phyloP scores from a whole-genome alignment of 2,329 filamentous ascomycete genomes.

The Fusarium sp. region DNA sequence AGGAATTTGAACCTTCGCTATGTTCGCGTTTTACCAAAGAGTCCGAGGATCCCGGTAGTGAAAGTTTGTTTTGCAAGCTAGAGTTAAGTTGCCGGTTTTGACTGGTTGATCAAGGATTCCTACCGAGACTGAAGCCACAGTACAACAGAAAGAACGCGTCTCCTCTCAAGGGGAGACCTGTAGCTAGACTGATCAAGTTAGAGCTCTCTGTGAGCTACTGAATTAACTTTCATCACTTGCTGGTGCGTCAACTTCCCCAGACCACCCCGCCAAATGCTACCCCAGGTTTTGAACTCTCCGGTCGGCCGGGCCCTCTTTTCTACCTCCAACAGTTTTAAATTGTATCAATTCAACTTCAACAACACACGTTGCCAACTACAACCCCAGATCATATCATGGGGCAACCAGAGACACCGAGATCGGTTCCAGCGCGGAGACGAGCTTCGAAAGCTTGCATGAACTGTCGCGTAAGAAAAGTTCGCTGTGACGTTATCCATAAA shows the following conservation, averaged over 20 bases:
- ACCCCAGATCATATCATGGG: not conserved
- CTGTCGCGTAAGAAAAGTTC: not conserved
- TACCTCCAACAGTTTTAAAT: too few species aligned
- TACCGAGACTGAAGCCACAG: too few species aligned
- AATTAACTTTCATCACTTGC: not conserved
- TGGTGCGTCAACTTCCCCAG: not conserved
- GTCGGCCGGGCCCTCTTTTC: not conserved
- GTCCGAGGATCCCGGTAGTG: not conserved
- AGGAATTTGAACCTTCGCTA: not conserved
- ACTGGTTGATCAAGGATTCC: not conserved
- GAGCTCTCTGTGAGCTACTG: not conserved
- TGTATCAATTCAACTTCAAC: not conserved
- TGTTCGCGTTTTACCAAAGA: not conserved
- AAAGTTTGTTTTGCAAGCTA: not conserved
- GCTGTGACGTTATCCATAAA: not conserved
- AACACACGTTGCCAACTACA: not conserved
- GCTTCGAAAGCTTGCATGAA: not conserved
- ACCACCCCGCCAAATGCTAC: not conserved
- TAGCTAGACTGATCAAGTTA: not conserved
- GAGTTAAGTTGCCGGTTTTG: not conserved
- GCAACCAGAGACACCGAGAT: fast-evolving
- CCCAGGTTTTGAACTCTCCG: not conserved
- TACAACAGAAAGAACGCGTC: too few species aligned
- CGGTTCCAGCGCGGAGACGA: not conserved
- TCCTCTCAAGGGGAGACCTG: too few species aligned